phyloP scores from a whole-genome alignment of 768 basidiomycete genomes.

The Udeniomyces megalosporus region DNA sequence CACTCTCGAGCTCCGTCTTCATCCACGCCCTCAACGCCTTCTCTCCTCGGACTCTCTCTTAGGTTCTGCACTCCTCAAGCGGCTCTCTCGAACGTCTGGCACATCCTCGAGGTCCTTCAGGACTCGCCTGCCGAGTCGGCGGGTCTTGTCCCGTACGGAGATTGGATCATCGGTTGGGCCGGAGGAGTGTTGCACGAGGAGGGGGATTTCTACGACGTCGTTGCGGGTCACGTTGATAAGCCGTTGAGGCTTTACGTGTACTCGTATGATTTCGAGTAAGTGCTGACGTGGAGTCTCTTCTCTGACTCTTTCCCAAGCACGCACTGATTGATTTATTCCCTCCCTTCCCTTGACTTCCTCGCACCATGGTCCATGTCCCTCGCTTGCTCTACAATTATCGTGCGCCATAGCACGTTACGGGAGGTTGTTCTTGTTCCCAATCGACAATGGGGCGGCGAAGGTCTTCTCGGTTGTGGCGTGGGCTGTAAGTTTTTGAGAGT shows the following conservation, averaged over 20 bases:
- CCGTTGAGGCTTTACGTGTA: conserved; percentile 90
- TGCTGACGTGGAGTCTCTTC: conserved; percentile 5
- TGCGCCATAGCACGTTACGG: conserved; percentile 51
- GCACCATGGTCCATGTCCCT: conserved; percentile 12
- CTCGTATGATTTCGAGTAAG: conserved; percentile 90
- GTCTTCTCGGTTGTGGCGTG: conserved; percentile 85
- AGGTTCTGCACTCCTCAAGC: conserved; percentile 78
- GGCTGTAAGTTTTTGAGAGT: conserved; percentile 86
- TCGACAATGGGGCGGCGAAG: conserved; percentile 93
- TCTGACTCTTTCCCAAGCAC: too few species aligned
- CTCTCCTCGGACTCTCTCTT: conserved; percentile 84
- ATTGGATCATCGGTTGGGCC: conserved; percentile 76
- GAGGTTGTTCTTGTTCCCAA: conserved; percentile 93
- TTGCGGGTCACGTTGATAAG: conserved; percentile 91
- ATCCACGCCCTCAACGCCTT: conserved; percentile 38
- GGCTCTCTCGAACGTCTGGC: conserved; percentile 90
- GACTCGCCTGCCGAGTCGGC: conserved; percentile 75
- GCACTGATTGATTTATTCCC: too few species aligned
- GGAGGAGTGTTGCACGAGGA: conserved; percentile 82
- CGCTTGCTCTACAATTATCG: background rate
- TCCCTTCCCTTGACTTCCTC: too few species aligned
- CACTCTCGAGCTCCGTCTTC: background rate
- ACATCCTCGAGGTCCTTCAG: conserved; percentile 90
- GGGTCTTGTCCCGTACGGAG: conserved; percentile 78
- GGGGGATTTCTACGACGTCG: conserved; percentile 89